phyloP scores from a whole-genome alignment of 1,139 yeast genomes.

The Suhomyces choctaworum region DNA sequence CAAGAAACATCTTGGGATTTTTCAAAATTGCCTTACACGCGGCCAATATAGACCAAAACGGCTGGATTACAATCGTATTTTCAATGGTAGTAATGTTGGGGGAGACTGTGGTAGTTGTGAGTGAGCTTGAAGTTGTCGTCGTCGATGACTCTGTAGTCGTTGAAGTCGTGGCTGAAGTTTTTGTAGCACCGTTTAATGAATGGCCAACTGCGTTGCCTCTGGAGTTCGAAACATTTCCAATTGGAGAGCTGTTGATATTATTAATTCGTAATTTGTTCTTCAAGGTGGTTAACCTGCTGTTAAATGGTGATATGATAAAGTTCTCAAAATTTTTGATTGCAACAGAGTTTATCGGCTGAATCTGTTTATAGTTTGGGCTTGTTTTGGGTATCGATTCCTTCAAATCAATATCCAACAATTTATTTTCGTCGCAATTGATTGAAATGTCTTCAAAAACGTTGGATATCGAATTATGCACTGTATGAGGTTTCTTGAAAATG shows the following conservation, averaged over 20 bases:
- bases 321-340: constrained; percentile 59
- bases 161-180: constrained; percentile 14
- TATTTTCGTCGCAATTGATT: constrained; percentile 19
- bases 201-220: constrained; percentile 1
- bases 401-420: constrained; percentile 16
- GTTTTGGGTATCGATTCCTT: constrained; percentile 8
- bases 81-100: constrained; percentile 32
- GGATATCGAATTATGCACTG: constrained; percentile 15
- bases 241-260: constrained; percentile 6
- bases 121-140: constrained; percentile 16
- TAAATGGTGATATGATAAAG: constrained; percentile 46
- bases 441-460: constrained; percentile 15
- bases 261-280: constrained; percentile 14
- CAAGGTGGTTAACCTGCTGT: constrained; percentile 23
- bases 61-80: constrained; percentile 47
- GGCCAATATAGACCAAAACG: constrained; percentile 67
- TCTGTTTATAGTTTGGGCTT: constrained; percentile 27
- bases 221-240: not conserved
- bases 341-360: constrained; percentile 31
- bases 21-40: constrained; percentile 58
- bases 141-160: constrained; percentile 18
- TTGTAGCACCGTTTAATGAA: not conserved
- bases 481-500: constrained; percentile 22
- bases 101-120: constrained; percentile 17
- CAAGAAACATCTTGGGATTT: constrained; percentile 36